Evolutionary conservation across 1,284 basidiomycete species (phyloP).

Genomic region (Heliocybe sulcata): DNA sequence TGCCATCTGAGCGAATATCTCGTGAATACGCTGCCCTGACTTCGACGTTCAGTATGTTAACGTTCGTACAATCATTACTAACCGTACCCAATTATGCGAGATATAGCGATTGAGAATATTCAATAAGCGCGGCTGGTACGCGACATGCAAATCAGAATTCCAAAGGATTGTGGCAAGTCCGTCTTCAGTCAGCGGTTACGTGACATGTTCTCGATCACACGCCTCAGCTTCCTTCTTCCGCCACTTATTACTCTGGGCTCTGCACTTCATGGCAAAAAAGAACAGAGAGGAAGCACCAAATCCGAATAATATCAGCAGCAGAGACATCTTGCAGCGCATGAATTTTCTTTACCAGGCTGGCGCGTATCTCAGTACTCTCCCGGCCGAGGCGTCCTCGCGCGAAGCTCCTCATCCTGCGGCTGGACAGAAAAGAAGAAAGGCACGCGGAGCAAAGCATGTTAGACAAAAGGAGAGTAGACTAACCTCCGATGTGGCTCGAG

Average conservation of each 20-base stretch:
- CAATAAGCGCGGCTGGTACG: too few species aligned
- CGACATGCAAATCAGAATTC: too few species aligned
- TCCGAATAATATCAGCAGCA: conserved; percentile 48
- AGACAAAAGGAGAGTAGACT: conserved; percentile 4
- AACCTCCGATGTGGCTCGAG: conserved; percentile 47
- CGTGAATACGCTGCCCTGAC: too few species aligned
- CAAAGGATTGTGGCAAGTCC: too few species aligned
- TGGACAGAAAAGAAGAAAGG: conserved; percentile 13
- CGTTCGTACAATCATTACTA: too few species aligned
- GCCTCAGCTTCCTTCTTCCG: too few species aligned
- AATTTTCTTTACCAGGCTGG: conserved; percentile 83
- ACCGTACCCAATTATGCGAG: too few species aligned
- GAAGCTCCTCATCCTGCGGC: conserved; percentile 1
- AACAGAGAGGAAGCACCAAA: conserved; percentile 50
- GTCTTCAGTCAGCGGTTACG: too few species aligned
- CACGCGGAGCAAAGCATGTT: conserved; percentile 11
- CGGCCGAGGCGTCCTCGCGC: conserved; percentile 6
- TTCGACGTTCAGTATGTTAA: too few species aligned
- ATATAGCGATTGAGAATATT: too few species aligned
- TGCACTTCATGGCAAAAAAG: conserved; percentile 54
- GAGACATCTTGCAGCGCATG: conserved; percentile 72
- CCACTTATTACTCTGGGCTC: too few species aligned
- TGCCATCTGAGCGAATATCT: neutral
- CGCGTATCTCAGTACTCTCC: conserved; percentile 46
- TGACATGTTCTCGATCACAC: neutral